Evolutionary conservation across 73 alveolate genomes (phyloP).

Genomic region (Paramecium pentaurelia): DNA sequence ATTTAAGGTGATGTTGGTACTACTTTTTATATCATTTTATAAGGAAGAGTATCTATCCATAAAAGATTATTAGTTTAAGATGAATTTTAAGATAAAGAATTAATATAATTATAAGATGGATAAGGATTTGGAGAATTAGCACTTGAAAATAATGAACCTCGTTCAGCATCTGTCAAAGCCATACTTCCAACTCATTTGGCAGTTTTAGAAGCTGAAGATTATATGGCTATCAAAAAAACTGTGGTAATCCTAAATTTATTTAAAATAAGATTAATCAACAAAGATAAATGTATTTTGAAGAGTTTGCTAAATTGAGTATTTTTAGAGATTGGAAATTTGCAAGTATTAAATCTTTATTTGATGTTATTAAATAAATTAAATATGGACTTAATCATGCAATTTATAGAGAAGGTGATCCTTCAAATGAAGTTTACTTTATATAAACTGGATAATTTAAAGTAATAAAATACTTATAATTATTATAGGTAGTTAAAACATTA

Average conservation of each 20-base stretch:
- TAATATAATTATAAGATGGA: slow-evolving; percentile 8
- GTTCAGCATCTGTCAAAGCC: slow-evolving; percentile 52
- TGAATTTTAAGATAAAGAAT: slow-evolving; percentile 22
- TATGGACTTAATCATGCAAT: slow-evolving; percentile 10
- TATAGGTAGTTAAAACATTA: neutral
- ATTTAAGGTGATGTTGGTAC: slow-evolving; percentile 32
- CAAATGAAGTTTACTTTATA: slow-evolving; percentile 33
- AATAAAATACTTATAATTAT: neutral
- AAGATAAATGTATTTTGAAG: slow-evolving; percentile 38
- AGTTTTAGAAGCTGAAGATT: slow-evolving; percentile 47
- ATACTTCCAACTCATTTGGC: slow-evolving; percentile 36
- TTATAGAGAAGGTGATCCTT: slow-evolving; percentile 28
- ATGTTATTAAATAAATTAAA: neutral
- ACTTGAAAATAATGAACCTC: slow-evolving; percentile 42
- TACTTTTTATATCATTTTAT: neutral
- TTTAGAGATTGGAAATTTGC: slow-evolving; percentile 25
- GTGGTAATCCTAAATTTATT: neutral
- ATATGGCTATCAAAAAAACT: slow-evolving; percentile 11
- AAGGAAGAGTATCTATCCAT: neutral
- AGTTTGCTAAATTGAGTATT: slow-evolving; percentile 1
- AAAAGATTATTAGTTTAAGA: neutral
- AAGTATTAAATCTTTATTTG: neutral
- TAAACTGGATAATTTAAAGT: slow-evolving; percentile 29
- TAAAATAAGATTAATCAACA: neutral
- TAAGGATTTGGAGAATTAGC: slow-evolving; percentile 59